These are phyloP conservation scores for Panus rudis DNA, from an alignment of 768 basidiomycete species.

Conservation along the genomic window DNA sequence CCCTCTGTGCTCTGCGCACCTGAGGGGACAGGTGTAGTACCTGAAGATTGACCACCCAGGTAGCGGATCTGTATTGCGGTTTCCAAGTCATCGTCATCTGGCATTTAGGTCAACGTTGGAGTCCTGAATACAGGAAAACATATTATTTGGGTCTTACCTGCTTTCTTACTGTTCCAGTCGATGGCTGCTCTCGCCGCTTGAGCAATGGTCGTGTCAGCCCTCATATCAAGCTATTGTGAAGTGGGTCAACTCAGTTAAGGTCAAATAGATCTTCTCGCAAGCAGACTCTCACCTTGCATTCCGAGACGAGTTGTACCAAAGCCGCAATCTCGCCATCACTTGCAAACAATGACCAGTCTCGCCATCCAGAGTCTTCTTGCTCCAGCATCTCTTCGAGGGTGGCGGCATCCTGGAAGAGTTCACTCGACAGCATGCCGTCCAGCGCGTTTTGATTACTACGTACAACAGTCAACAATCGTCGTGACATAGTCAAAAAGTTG, in stretches of 20 bases:
- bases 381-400: conserved; percentile 50
- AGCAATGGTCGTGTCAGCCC: conserved; percentile 57
- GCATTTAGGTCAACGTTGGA: too few relatives aligned
- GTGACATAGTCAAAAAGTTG: background rate
- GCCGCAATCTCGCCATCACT: conserved; percentile 78
- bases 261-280: background rate
- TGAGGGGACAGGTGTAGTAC: background rate
- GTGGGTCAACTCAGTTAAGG: background rate
- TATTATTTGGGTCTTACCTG: conserved; percentile 62
- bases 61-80: conserved; percentile 48
- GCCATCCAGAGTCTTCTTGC: conserved; percentile 38
- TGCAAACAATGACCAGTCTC: conserved; percentile 75
- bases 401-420: conserved; percentile 67
- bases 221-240: conserved; percentile 56
- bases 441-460: conserved; percentile 61
- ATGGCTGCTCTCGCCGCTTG: conserved; percentile 46
- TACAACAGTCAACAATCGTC: background rate
- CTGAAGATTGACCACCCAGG: background rate
- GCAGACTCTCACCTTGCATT: conserved; percentile 52
- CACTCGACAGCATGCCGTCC: conserved; percentile 54
- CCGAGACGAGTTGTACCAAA: conserved; percentile 75
- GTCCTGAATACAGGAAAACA: too few relatives aligned
- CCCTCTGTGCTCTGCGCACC: too few relatives aligned
- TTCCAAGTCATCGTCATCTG: conserved; percentile 85
- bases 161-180: conserved; percentile 89